These are phyloP conservation scores for Penicillium sp. DNA, from an alignment of 2,329 filamentous ascomycete species.

Conservation along the genomic window DNA sequence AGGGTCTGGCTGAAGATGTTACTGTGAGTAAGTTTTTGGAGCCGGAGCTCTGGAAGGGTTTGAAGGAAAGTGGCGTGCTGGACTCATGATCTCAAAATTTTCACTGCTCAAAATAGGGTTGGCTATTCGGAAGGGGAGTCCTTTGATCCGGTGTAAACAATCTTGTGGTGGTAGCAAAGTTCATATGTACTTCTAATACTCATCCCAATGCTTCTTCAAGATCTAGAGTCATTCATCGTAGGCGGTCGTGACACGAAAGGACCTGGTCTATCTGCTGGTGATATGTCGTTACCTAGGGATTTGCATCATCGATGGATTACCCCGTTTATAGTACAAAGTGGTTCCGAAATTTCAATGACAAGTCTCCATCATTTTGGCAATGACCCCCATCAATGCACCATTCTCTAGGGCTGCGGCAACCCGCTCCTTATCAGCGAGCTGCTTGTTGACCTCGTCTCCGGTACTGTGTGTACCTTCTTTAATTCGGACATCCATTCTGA, in stretches of 20 bases:
- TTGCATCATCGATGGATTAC: neutral
- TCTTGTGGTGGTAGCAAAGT: conserved; percentile 3
- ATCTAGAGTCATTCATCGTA: conserved; percentile 1
- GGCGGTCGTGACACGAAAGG: conserved; percentile 1
- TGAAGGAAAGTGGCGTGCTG: conserved; percentile 81
- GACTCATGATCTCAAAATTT: conserved; percentile 44
- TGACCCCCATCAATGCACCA: conserved; percentile 72
- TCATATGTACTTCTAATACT: conserved; percentile 20
- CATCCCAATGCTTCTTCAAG: conserved; percentile 9
- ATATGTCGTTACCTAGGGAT: neutral
- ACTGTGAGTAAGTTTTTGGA: conserved; percentile 94
- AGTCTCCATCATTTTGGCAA: conserved; percentile 88
- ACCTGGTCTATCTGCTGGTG: neutral
- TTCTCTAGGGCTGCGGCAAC: conserved; percentile 94
- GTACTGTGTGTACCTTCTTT: conserved; percentile 95
- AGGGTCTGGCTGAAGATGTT: conserved; percentile 90
- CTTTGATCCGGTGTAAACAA: conserved; percentile 10
- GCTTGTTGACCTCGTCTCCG: conserved; percentile 92
- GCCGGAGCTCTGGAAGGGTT: conserved; percentile 77
- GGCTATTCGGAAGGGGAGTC: neutral
- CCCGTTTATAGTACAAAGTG: conserved; percentile 1
- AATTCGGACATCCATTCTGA: conserved; percentile 82
- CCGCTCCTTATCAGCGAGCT: conserved; percentile 89
- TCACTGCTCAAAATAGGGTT: conserved; percentile 3
- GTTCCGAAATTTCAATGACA: conserved; percentile 50